Percentiles rank a stretch among this genome's conserved stretches.
Conservation (phyloP, 306 rosid species). For the Canavalia gladiata region DNA sequence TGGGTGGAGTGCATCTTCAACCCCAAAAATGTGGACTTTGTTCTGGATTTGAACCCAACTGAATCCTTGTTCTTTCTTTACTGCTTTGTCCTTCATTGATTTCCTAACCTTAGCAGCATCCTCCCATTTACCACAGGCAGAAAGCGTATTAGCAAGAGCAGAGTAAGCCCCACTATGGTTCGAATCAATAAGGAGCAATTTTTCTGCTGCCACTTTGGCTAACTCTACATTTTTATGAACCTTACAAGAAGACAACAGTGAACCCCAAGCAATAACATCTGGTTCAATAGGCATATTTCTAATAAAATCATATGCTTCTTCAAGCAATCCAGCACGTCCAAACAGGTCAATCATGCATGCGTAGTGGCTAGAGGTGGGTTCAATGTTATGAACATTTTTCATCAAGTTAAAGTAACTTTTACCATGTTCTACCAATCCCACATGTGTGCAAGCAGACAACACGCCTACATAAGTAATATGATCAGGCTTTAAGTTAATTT, state of each 20-base stretch:
- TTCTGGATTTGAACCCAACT: conserved; percentile 85
- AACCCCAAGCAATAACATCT: conserved; percentile 86
- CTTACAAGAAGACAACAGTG: conserved; percentile 83
- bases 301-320: conserved; percentile 76
- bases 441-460: conserved; percentile 86
- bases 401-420: conserved; percentile 69
- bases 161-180: conserved; percentile 87
- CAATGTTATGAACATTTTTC: conserved; percentile 74
- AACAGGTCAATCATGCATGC: conserved; percentile 87
- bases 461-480: conserved; percentile 90
- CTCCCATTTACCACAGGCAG: conserved; percentile 85
- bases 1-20: conserved; percentile 77
- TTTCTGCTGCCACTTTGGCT: conserved; percentile 85
- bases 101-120: conserved; percentile 85
- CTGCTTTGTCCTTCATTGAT: conserved; percentile 85
- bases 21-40: conserved; percentile 83
- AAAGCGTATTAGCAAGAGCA: conserved; percentile 81
- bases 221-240: conserved; percentile 73
- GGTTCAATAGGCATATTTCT: conserved; percentile 78
- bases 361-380: conserved; percentile 81
- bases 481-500: conserved; percentile 73
- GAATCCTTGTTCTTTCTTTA: conserved; percentile 85
- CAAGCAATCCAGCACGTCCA: conserved; percentile 89
- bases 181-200: conserved; percentile 81
- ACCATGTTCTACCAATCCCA: conserved; percentile 82